Base-by-base conservation (phyloP, 225 moss, liverwort and hornwort species). In the Ulota crispa region DNA sequence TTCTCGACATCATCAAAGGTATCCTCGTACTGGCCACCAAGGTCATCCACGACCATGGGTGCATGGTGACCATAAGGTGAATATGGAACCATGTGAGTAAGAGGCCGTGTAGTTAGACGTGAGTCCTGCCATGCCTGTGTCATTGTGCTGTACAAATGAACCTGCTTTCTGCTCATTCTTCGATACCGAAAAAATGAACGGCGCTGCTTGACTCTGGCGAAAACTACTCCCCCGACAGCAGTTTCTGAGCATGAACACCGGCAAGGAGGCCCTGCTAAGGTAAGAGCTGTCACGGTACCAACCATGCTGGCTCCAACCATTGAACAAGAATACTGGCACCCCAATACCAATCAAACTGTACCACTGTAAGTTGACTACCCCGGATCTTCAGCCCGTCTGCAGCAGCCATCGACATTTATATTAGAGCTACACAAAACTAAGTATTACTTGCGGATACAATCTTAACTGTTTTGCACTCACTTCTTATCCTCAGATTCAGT, bases 1-100 rank as follows among this genome's bases (percentile, higher is more conserved):
- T 96, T 96, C 56, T 96, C 85, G 30, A 96, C 96, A 87, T 96
- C 96, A 80, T 87, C 93, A 76, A 96, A 96, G 8, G 93, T 80
- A 34, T 96, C 96, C 72, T 96, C 96, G 30, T 96, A 96, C 78
- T 93, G 93, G 65, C 94, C 96, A 47, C 93, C 96, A 62, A 96
- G 86, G 27, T 96, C 94, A 88, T 86, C 83, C 52, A 94, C 93
- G 26, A 96, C 92, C 74, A 91, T 64, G 15, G 96, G 96, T 79
- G 87, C 87, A 69, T 86, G 90, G 71, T 90, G 93, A 64, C 82
- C 90, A 68, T 85, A 82, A 1, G 76, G 66, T 64, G 83, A 88
- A 68, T 83, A 80, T 32, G 94, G 93, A 43, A 93, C 64, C 78
- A 88, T 82, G 52, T 85, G 86, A 32, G 67, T 16, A 10, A 94